phyloP scores from a whole-genome alignment of 2,329 filamentous ascomycete genomes.

The Coniochaeta ligniaria region DNA sequence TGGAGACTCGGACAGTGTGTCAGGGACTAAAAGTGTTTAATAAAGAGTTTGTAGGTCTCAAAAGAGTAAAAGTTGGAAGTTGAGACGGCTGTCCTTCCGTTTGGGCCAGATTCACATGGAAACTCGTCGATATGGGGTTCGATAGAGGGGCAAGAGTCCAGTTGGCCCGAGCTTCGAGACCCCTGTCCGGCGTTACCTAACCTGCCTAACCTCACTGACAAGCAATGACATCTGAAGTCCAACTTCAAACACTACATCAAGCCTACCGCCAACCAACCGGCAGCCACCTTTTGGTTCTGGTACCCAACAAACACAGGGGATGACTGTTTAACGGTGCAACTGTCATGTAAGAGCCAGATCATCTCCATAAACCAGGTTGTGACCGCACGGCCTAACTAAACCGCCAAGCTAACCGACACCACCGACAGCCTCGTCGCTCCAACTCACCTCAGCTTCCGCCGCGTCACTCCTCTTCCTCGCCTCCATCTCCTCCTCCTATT shows the following conservation, averaged over 20 bases:
- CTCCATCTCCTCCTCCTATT: no score
- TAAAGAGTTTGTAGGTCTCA: not conserved
- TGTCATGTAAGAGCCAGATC: not conserved
- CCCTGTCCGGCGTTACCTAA: no score
- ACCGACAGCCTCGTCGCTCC: not conserved
- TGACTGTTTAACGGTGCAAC: not conserved
- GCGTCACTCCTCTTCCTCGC: no score
- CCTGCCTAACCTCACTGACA: no score
- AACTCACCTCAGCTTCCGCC: not conserved
- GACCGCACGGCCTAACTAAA: no score
- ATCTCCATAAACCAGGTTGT: not conserved
- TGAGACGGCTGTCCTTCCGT: not conserved
- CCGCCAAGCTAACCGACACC: not conserved
- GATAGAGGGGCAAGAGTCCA: not conserved
- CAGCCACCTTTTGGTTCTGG: not conserved
- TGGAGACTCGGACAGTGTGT: no score
- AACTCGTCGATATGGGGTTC: not conserved
- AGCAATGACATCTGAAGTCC: no score
- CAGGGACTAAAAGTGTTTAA: no score
- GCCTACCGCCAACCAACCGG: no score
- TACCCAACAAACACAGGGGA: not conserved
- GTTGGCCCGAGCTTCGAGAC: not conserved
- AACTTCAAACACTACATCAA: not conserved
- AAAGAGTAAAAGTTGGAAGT: not conserved
- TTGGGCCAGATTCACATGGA: constrained; percentile 3